Percentiles rank a stretch among this genome's conserved stretches.
Evolutionary conservation across 2,329 filamentous ascomycete genomes (phyloP).

Genomic region (Aureobasidium sp.): DNA sequence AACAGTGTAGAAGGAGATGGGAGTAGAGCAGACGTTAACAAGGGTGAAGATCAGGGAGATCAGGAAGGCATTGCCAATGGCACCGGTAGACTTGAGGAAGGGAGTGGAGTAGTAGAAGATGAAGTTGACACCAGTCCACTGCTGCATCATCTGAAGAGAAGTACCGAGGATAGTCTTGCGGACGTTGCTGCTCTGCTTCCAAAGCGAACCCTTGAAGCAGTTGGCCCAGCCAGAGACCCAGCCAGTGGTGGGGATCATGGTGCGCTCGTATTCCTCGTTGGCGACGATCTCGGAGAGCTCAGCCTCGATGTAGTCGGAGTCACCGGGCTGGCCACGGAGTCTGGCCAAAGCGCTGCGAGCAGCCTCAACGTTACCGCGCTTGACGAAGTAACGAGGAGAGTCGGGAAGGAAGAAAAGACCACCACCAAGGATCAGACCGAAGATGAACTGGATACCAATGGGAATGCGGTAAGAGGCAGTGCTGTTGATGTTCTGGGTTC

Average conservation of each 20-base stretch:
- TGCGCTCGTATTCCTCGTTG: conserved; percentile 79
- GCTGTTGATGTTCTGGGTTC: conserved; percentile 54
- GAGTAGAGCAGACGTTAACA: conserved; percentile 81
- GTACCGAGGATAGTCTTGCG: conserved; percentile 43
- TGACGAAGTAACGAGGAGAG: conserved; percentile 79
- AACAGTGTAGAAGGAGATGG: conserved; percentile 79
- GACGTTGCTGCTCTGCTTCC: conserved; percentile 46
- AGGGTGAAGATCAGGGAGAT: conserved; percentile 80
- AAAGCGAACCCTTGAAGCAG: conserved; percentile 53
- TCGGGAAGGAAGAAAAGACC: conserved; percentile 75
- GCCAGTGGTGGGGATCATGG: conserved; percentile 56
- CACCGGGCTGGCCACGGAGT: conserved; percentile 65
- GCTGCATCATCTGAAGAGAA: conserved; percentile 45
- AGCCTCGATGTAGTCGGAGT: conserved; percentile 67
- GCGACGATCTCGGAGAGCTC: conserved; percentile 82
- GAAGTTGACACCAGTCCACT: conserved; percentile 81
- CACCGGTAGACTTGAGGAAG: conserved; percentile 73
- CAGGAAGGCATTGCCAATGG: conserved; percentile 70
- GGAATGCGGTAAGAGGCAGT: conserved; percentile 71
- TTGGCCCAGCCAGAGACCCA: conserved; percentile 64
- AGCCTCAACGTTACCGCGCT: conserved; percentile 61
- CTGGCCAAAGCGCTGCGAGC: conserved; percentile 57
- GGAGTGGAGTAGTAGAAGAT: conserved; percentile 72
- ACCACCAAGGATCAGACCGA: conserved; percentile 65
- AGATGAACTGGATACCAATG: conserved; percentile 72